Evolutionary conservation across 73 alveolate genomes (phyloP), one percentile per base, ranked within the genome.

Genomic region (Blepharisma stoltei): DNA sequence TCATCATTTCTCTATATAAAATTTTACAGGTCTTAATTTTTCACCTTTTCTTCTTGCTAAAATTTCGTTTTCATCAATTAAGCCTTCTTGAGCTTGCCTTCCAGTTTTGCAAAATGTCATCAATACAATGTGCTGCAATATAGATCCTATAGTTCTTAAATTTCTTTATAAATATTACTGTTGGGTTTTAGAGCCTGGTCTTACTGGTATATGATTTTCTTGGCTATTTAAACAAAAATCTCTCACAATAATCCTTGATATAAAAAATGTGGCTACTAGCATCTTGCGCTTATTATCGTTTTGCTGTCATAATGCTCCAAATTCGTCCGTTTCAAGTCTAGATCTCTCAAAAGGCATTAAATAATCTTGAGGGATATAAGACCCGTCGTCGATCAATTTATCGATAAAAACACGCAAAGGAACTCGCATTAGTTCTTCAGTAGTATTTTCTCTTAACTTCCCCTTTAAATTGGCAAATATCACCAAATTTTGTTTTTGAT

Each of bases 191-290:
- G 73, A 60, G 45, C 46, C 46, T 1, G 38, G 46, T 5, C 5
- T n/a, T 60, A 60, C 46, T 1, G 73, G 73, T 14, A 60, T 18
- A 9, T 60, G 37, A 25, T 60, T 0, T 5, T 60, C 46, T 60
- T n/a, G 18, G 23, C 83, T 70, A 44, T 71, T 32, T 6, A 80
- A 23, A 6, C 68, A 49, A 6, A 80, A 18, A 27, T 71, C 23
- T 18, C 38, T 60, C 6, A 80, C 83, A 6, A 80, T 47, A 25
- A 80, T 71, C 9, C 79, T 69, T 1, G 88, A 44, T 23, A 80
- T 52, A 11, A 80, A 1, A 53, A 80, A 80, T 23, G 47, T 68
- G 8, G 79, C 82, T 9, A 80, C 44, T 8, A 80, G 21, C 79
- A 80, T n/a, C 18, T 23, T 54, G 6, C 65, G 25, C 37, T 38